Base-by-base conservation (phyloP, 768 basidiomycete genomes). In the Russula lepida region DNA sequence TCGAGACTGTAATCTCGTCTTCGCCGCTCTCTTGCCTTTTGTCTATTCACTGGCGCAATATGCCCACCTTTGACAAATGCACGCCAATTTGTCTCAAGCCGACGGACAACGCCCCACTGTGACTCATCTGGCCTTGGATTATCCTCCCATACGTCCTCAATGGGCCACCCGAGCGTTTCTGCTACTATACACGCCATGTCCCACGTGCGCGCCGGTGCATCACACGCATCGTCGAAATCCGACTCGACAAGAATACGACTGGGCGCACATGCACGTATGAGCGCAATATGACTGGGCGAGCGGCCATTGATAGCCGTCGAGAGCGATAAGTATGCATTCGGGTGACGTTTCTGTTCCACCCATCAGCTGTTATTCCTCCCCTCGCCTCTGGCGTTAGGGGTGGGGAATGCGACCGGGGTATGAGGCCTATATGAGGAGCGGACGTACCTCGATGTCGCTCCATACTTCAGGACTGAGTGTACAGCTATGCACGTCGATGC, bases 401-500 rank as follows among this genome's bases (percentile, higher is more conserved):
- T 27, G 52, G 17, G 37, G 53, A 54, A 19, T 23, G n/a, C 15
- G 15, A 54, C 21, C 48, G 15, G 7, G 53, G n/a, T 23, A 2
- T 39, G 48, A 30, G 27, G n/a, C n/a, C n/a, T n/a, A n/a, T n/a
- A n/a, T 17, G 4, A 35, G 52, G 32, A n/a, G 53, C 49, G 43
- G 48, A 69, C 80, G 55, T 74, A 85, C 92, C 82, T 94, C 86
- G 47, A 95, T 79, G 51, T 79, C 78, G 58, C 72, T 74, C 84
- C 89, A 90, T 39, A 80, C 84, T 69, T 95, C 82, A 7, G 84
- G 77, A 62, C 88, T 92, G 65, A 94, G 74, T 0, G 92, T 90
- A 69, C 92, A 98, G 49, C 88, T 91, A 71, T 99, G 95, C 66
- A 99, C 71, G 70, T 95, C 93, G 50, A 98, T 73, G 67, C 85